Evolutionary conservation across 371 early-diverging fungal genomes (phyloP), one percentile per base, ranked within the genome.

Genomic region (Rhizopus delemar): DNA sequence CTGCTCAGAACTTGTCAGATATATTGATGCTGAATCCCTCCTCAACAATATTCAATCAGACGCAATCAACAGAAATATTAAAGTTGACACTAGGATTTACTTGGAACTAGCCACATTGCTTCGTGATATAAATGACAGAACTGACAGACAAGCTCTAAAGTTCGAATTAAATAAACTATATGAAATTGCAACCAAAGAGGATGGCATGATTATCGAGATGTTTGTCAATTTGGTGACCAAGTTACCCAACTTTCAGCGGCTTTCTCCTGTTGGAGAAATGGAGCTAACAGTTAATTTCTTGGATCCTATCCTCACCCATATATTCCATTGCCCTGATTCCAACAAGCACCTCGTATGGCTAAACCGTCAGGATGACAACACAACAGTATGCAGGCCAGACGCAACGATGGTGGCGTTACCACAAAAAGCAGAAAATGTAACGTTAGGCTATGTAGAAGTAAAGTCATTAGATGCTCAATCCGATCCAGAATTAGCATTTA

Each of bases 301-400:
- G 50, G 56, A 56, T 33, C 53, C 52, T 13, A 46, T 52, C 22
- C 53, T 63, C 43, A 57, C 58, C 9, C 63, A 28, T 54, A 33
- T 57, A 38, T 58, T 48, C 22, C 54, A 58, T 63, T 45, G 41
- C 50, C 55, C 55, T 58, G 55, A 63, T 38, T 41, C 15, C 33
- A 63, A 58, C 31, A 58, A 58, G 41, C 58, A 9, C 28, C 43
- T 63, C 58, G 6, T 57, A 36, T 57, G 58, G 63, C 35, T 63
- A 54, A 63, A 58, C 29, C 63, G 63, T 50, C 12, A 51, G 50
- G 63, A 58, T 58, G 59, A 63, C 0, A 63, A 57, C 49, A 63
- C 58, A 41, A 11, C 51, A 36, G 5, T 45, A 54, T 57, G 28
- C 36, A 33, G 48, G 29, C 59, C 54, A 58, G 55, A 63, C 54